phyloP scores from a whole-genome alignment of 495 filamentous ascomycete genomes.

The Penicillium malachiteum region DNA sequence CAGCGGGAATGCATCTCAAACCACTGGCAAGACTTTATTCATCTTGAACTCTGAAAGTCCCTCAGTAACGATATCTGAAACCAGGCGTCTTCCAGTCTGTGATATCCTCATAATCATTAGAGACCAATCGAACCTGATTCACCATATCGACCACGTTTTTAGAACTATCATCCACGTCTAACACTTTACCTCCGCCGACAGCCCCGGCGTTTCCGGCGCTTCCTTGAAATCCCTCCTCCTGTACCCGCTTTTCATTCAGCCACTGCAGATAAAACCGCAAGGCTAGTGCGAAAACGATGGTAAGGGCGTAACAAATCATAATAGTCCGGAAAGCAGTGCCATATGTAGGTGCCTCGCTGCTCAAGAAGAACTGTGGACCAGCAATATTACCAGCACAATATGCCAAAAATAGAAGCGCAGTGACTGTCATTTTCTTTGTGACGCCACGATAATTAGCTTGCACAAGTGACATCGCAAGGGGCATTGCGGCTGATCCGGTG shows the following conservation, averaged over 20 bases:
- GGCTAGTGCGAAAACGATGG: constrained; percentile 34
- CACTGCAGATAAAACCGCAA: constrained; percentile 43
- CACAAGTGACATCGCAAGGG: constrained; percentile 54
- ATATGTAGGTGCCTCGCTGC: constrained; percentile 35
- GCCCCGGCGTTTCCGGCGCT: constrained; percentile 40
- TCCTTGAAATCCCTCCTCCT: constrained; percentile 41
- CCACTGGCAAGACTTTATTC: too few relatives aligned
- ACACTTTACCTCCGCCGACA: constrained; percentile 33
- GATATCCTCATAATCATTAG: constrained; percentile 49
- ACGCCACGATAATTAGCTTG: constrained; percentile 62
- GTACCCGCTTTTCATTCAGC: constrained; percentile 38
- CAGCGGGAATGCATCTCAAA: too few relatives aligned
- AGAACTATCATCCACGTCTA: constrained; percentile 19
- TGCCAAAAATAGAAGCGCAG: constrained; percentile 41
- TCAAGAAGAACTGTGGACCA: constrained; percentile 40
- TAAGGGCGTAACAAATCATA: constrained; percentile 51
- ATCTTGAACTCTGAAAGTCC: too few relatives aligned
- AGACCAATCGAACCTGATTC: constrained; percentile 27
- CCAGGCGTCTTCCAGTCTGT: constrained; percentile 54
- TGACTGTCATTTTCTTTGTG: constrained; percentile 61
- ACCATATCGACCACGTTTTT: constrained; percentile 26
- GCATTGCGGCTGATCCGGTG: constrained; percentile 54
- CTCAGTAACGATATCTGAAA: constrained; percentile 47
- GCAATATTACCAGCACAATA: constrained; percentile 43
- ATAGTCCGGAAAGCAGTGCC: constrained; percentile 51